Evolutionary conservation across 1,284 basidiomycete species (phyloP).

Genomic region (Lentinula novae-zelandiae): DNA sequence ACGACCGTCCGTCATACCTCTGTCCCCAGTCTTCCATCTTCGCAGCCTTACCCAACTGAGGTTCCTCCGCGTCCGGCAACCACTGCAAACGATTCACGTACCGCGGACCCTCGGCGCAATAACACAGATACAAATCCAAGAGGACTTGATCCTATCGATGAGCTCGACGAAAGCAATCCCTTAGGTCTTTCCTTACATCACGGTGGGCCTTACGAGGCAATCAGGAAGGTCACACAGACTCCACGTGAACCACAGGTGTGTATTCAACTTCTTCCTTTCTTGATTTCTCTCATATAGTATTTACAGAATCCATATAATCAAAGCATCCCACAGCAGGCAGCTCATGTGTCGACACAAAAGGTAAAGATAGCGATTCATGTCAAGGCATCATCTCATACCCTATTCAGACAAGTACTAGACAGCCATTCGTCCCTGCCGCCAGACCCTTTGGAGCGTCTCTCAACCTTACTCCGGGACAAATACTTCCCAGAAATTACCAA

Average conservation of each 20-base stretch:
- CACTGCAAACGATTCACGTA: background rate
- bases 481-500: conserved; percentile 32
- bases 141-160: conserved; percentile 67
- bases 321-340: background rate
- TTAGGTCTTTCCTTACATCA: conserved; percentile 60
- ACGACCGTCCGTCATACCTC: background rate
- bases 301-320: background rate
- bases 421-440: background rate
- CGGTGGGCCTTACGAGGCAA: conserved; percentile 64
- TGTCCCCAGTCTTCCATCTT: conserved; percentile 2
- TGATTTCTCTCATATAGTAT: background rate
- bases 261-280: background rate
- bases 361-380: background rate
- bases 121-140: conserved; percentile 13
- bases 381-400: background rate
- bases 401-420: background rate
- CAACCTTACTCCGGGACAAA: conserved; percentile 50
- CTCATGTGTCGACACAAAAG: background rate
- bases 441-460: conserved; percentile 31
- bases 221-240: conserved; percentile 18
- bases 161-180: conserved; percentile 69
- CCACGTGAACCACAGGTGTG: conserved; percentile 3
- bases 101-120: conserved; percentile 2
- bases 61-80: conserved; percentile 5
- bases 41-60: background rate